Conservation (phyloP, 495 filamentous ascomycete genomes). For the Xylaria venustula region DNA sequence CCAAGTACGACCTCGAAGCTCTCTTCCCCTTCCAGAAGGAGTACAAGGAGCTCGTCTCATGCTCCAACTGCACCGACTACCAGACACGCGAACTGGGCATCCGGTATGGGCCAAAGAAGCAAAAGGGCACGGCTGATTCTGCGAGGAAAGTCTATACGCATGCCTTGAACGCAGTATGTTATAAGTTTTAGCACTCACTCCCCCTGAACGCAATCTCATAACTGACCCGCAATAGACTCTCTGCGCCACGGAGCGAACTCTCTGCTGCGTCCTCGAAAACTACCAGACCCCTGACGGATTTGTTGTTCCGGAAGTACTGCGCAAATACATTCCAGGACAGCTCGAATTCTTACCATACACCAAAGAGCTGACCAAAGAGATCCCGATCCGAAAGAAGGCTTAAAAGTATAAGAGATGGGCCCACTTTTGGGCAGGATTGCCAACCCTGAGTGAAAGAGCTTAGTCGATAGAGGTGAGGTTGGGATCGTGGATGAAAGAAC, state of each 20-base stretch:
- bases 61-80: conserved; percentile 95
- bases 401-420: not conserved
- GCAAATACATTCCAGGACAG: conserved; percentile 87
- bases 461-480: not conserved
- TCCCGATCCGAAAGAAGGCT: conserved; percentile 16
- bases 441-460: not conserved
- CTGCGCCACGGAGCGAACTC: conserved; percentile 87
- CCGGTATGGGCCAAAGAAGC: conserved; percentile 74
- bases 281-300: conserved; percentile 82
- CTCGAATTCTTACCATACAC: conserved; percentile 84
- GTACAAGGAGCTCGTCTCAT: conserved; percentile 96
- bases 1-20: conserved; percentile 95
- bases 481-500: not conserved
- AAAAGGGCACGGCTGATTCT: conserved; percentile 53
- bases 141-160: conserved; percentile 91
- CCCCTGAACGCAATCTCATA: not conserved
- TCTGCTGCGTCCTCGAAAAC: conserved; percentile 96
- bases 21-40: conserved; percentile 97
- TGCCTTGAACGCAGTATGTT: conserved; percentile 67
- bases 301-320: conserved; percentile 74
- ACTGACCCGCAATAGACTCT: conserved; percentile 52
- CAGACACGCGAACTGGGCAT: conserved; percentile 88
- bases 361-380: conserved; percentile 74
- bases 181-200: not conserved
- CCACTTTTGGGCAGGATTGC: not conserved